A percentile compares a stretch with the other conserved stretches of the same genome.
Evolutionary conservation across 345 rosid species (phyloP).

Genomic region (Kernera saxatilis): DNA sequence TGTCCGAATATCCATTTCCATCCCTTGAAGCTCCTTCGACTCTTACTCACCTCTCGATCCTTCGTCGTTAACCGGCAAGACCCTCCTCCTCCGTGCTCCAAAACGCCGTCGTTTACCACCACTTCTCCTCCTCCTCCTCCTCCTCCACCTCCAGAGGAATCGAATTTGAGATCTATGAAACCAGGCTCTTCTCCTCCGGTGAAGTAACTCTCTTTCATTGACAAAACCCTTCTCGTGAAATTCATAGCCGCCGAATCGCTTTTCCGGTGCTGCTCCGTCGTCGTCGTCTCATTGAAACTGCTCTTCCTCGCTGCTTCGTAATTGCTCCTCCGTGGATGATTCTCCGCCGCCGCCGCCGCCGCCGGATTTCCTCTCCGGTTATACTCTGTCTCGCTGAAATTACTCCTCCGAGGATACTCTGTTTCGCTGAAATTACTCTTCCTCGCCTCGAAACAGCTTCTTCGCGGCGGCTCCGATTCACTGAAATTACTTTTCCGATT

Average conservation of each 20-base stretch:
- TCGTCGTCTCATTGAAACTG: constrained; percentile 1
- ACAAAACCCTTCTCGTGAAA: constrained; percentile 55
- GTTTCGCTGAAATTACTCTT: constrained; percentile 56
- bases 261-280: constrained; percentile 25
- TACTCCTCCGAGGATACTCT: constrained; percentile 38
- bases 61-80: constrained; percentile 59
- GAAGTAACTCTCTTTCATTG: constrained; percentile 68
- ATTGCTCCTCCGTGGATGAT: constrained; percentile 36
- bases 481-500: constrained; percentile 70
- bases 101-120: constrained; percentile 25
- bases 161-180: constrained; percentile 86
- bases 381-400: constrained; percentile 41
- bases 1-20: constrained; percentile 93
- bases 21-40: constrained; percentile 80
- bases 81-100: constrained; percentile 41
- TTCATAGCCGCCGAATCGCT: constrained; percentile 22
- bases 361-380: constrained; percentile 38
- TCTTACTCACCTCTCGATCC: constrained; percentile 66
- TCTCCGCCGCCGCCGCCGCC: constrained; percentile 3
- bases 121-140: constrained; percentile 56
- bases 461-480: constrained; percentile 49
- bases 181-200: constrained; percentile 72
- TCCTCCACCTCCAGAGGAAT: constrained; percentile 56
- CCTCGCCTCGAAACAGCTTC: constrained; percentile 57
- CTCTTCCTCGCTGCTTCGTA: constrained; percentile 50